Evolutionary conservation across 225 moss, liverwort and hornwort genomes (phyloP).

Genomic region (Pseudisothecium myosuroides): DNA sequence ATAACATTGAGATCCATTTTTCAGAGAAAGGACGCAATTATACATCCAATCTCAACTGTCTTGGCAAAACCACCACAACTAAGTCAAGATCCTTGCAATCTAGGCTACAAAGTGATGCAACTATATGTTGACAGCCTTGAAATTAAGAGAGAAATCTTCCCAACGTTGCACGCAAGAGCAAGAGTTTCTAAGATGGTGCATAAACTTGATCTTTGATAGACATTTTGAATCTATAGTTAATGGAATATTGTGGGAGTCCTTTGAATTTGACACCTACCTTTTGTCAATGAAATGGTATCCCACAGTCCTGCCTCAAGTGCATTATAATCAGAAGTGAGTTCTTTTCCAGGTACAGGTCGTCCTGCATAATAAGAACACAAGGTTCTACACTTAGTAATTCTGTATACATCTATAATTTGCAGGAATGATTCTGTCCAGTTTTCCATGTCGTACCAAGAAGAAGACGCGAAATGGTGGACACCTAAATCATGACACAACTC

Average conservation of each 20-base stretch:
- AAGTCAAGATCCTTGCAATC: neutral
- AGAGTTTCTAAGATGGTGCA: neutral
- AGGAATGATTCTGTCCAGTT: neutral
- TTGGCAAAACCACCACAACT: neutral
- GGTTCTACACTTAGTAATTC: neutral
- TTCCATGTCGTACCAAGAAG: neutral
- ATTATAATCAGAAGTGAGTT: constrained; percentile 81
- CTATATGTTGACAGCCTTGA: neutral
- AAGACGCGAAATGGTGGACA: neutral
- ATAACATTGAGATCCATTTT: neutral
- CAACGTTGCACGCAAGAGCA: neutral
- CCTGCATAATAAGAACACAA: constrained; percentile 32
- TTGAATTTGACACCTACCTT: constrained; percentile 33
- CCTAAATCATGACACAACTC: neutral
- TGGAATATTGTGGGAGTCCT: neutral
- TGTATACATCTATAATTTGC: neutral
- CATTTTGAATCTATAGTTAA: neutral
- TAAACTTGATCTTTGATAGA: neutral
- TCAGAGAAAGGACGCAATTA: neutral
- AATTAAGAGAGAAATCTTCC: neutral
- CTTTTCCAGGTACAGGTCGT: constrained; percentile 66
- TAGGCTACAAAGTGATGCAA: neutral
- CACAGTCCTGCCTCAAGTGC: constrained; percentile 93
- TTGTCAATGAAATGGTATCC: constrained; percentile 73
- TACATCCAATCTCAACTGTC: neutral